phyloP scores from a whole-genome alignment of 805 yeast genomes.

The Schwanniomyces sp. region DNA sequence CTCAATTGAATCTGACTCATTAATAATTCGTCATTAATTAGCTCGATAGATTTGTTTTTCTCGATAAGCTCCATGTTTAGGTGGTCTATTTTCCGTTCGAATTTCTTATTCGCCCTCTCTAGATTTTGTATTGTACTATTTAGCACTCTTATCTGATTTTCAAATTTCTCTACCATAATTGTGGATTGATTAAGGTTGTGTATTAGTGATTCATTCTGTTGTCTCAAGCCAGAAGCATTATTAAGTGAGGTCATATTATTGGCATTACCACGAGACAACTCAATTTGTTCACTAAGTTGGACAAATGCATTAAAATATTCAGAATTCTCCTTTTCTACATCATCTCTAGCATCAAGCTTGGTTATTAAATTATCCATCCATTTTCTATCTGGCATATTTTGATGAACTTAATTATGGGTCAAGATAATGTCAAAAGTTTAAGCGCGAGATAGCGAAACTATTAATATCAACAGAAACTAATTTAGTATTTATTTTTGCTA shows the following conservation, averaged over 20 bases:
- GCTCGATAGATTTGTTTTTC: slow-evolving; percentile 57
- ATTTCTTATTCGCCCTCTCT: slow-evolving; percentile 14
- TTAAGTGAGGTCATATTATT: slow-evolving; percentile 6
- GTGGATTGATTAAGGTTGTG: slow-evolving; percentile 24
- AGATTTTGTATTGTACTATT: slow-evolving; percentile 11
- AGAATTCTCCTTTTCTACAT: slow-evolving; percentile 28
- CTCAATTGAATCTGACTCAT: slow-evolving; percentile 58
- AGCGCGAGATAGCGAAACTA: background rate
- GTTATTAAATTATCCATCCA: slow-evolving; percentile 25
- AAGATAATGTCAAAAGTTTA: background rate
- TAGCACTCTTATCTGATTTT: slow-evolving; percentile 10
- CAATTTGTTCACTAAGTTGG: slow-evolving; percentile 20
- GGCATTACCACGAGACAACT: slow-evolving; percentile 1
- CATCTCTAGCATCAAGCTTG: slow-evolving; percentile 29
- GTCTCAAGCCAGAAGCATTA: slow-evolving; percentile 17
- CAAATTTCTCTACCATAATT: slow-evolving; percentile 22
- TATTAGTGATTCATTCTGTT: slow-evolving; percentile 21
- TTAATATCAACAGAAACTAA: background rate
- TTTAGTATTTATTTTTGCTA: background rate
- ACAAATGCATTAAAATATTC: slow-evolving; percentile 33
- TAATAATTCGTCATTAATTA: slow-evolving; percentile 66
- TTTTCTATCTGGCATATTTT: slow-evolving; percentile 3
- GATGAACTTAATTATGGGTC: background rate
- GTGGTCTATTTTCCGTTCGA: slow-evolving; percentile 19
- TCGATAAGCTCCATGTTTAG: slow-evolving; percentile 32